phyloP scores from a whole-genome alignment of 208 protist genomes.

The Trichomonas tenax region DNA sequence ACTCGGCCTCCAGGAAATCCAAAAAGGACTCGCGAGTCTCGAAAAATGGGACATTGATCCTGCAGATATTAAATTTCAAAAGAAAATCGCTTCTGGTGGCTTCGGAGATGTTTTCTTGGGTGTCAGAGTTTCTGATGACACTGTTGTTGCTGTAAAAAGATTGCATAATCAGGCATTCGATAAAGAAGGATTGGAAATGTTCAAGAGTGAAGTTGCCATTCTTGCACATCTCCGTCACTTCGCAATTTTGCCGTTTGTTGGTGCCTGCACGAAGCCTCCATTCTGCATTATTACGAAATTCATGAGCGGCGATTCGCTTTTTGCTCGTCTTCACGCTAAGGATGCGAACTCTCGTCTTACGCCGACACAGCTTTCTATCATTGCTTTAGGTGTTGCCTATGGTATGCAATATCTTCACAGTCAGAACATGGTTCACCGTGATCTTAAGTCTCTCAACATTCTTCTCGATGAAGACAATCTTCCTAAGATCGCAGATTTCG shows the following conservation, averaged over 20 bases:
- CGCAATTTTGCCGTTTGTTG: constrained; percentile 2
- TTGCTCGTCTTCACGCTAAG: neutral
- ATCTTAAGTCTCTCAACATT: neutral
- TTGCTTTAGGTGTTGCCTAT: constrained; percentile 9
- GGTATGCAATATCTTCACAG: neutral
- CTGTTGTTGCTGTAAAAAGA: neutral
- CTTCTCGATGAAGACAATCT: neutral
- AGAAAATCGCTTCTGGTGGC: constrained; percentile 11
- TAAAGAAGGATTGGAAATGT: neutral
- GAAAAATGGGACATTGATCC: neutral
- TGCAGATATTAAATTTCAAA: neutral
- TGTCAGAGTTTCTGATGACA: neutral
- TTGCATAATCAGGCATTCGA: neutral
- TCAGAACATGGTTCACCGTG: constrained; percentile 4
- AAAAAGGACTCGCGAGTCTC: neutral
- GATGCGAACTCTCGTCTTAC: neutral
- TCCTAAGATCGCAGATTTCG: constrained; percentile 7
- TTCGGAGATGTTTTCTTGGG: neutral
- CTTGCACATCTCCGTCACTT: neutral
- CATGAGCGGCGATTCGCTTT: neutral
- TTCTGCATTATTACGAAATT: constrained; percentile 20
- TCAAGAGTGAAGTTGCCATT: constrained; percentile 13
- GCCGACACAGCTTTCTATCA: neutral
- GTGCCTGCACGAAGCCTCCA: neutral
- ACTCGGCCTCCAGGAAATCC: neutral